These are phyloP conservation scores for Epichloe coenophiala DNA, from an alignment of 2,329 filamentous ascomycete species.

Conservation along the genomic window DNA sequence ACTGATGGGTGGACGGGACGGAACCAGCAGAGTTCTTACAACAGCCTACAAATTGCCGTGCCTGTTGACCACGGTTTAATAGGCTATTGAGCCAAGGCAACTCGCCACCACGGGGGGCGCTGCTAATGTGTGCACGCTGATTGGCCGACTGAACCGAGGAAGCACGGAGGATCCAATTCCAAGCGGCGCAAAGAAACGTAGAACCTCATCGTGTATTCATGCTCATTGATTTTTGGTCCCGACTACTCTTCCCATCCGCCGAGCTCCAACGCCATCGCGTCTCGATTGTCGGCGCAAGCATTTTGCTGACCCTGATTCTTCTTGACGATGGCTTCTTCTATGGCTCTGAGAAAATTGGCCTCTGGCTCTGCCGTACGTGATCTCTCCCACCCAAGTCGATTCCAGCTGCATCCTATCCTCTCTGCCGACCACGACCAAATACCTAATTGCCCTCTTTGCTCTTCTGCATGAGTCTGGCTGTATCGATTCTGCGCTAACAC, in stretches of 20 bases:
- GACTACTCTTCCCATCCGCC: neutral
- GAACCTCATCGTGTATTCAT: constrained; percentile 8
- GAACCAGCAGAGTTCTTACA: no score
- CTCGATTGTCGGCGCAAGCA: constrained; percentile 17
- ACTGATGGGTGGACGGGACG: neutral
- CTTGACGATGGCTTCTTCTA: constrained; percentile 45
- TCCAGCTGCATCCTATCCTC: neutral
- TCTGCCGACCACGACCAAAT: neutral
- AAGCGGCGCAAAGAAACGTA: constrained; percentile 12
- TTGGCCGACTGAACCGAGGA: constrained; percentile 23
- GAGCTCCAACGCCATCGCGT: constrained; percentile 1
- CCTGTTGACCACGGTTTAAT: neutral
- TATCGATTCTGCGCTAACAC: neutral
- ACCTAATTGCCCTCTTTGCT: no score
- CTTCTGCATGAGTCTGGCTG: neutral
- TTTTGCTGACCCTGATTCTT: constrained; percentile 16
- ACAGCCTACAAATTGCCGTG: neutral
- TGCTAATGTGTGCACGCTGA: constrained; percentile 13
- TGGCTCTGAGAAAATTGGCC: constrained; percentile 49
- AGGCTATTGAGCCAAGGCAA: constrained; percentile 4
- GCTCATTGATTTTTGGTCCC: neutral
- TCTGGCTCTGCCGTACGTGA: constrained; percentile 41
- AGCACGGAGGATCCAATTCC: constrained; percentile 11
- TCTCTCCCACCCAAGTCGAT: neutral
- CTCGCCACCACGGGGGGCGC: neutral